Base-by-base conservation (phyloP, 2,329 filamentous ascomycete genomes). In the Calonectria fujianensis region DNA sequence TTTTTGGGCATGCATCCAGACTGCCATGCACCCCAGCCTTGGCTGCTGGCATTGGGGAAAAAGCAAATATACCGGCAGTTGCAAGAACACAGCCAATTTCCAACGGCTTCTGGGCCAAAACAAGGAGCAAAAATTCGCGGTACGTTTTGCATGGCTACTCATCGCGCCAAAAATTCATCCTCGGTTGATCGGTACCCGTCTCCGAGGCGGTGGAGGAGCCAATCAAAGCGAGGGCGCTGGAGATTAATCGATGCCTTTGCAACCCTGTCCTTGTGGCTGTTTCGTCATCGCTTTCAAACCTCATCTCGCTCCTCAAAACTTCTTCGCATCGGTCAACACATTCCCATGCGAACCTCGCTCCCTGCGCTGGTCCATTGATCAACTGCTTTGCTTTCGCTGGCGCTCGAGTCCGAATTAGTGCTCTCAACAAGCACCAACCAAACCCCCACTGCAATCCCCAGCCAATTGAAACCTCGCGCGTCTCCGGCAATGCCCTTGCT, bases 401-500 rank as follows among this genome's bases (percentile, higher is more conserved):
- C 13, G 3, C 20, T 10, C 41, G n/a, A n/a, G 20, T 18, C 41
- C 41, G 7, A 48, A 48, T n/a, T 9, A 54, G 16, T 16, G 3
- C 24, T 8, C 14, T 24, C 24, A 13, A 11, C 4, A 14, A 29
- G 2, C 4, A 27, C 24, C 18, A 27, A 13, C 9, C 3, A 6
- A 24, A 4, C 11, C n/a, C 3, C 10, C 18, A 0, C 24, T 10
- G 13, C 8, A 4, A 10, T 11, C 10, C 11, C 11, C n/a, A 41
- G 10, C 57, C 35, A 48, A 48, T 32, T 10, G 37, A n/a, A 41
- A n/a, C 39, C 45, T 37, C n/a, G 51, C 16, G 37, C 50, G 61
- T 24, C n/a, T 20, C 39, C 64, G 35, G 24, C 16, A 24, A 73
- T 79, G 79, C 0, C 69, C 20, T n/a, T 72, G 4, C 54, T 69